Conservation (phyloP, 306 rosid genomes). For the Vigna mungo region DNA sequence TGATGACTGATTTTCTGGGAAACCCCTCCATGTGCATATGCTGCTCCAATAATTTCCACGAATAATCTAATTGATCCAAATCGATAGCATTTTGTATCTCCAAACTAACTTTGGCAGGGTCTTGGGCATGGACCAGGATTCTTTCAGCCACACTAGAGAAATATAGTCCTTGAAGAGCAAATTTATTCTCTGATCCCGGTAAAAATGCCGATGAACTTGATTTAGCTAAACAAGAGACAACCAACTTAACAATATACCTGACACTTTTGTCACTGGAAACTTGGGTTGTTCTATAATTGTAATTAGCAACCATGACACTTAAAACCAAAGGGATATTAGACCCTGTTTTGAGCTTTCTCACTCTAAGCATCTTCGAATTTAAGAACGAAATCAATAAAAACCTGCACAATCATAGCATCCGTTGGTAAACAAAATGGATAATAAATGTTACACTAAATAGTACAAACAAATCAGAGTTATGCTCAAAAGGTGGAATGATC, state of each 20-base stretch:
- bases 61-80: constrained; percentile 59
- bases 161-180: constrained; percentile 34
- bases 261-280: constrained; percentile 35
- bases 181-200: constrained; percentile 38
- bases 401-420: constrained; percentile 13
- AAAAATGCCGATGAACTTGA: constrained; percentile 35
- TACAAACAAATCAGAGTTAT: neutral
- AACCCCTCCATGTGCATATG: constrained; percentile 84
- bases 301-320: constrained; percentile 40
- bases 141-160: constrained; percentile 60
- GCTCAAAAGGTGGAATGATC: neutral
- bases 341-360: constrained; percentile 47
- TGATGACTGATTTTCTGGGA: constrained; percentile 78
- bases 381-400: constrained; percentile 31
- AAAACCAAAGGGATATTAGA: constrained; percentile 33
- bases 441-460: neutral
- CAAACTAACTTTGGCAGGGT: constrained; percentile 63
- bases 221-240: constrained; percentile 44
- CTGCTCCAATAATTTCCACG: constrained; percentile 82
- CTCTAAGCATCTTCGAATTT: constrained; percentile 46
- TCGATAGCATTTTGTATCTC: constrained; percentile 67
- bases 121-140: constrained; percentile 81
- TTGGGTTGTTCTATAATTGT: constrained; percentile 39
- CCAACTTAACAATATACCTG: constrained; percentile 40
- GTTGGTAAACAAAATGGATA: neutral